Conservation (phyloP, 2,329 filamentous ascomycete genomes). For the Aplosporella prunicola region DNA sequence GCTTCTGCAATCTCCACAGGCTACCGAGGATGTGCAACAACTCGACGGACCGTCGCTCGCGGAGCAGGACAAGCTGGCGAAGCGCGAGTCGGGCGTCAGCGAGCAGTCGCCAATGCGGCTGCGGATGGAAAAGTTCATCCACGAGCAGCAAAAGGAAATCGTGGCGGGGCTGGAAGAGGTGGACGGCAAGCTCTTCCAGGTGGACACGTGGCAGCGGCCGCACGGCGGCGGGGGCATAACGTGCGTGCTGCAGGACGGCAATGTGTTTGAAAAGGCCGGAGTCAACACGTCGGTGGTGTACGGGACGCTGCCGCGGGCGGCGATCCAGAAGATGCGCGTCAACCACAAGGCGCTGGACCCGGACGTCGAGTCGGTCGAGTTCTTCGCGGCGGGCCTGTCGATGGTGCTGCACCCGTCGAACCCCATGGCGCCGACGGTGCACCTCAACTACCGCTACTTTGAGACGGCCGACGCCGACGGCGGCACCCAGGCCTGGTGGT, state of each 20-base stretch:
- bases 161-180: conserved; percentile 72
- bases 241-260: conserved; percentile 89
- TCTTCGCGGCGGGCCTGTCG: conserved; percentile 90
- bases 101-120: conserved; percentile 87
- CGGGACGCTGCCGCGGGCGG: conserved; percentile 74
- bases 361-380: conserved; percentile 73
- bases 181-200: conserved; percentile 71
- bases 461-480: conserved; percentile 84
- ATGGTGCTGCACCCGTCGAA: conserved; percentile 90
- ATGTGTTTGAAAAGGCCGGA: conserved; percentile 95
- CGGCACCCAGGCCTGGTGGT: conserved; percentile 88
- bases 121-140: conserved; percentile 95
- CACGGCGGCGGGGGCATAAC: conserved; percentile 89
- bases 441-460: conserved; percentile 98
- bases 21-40: conserved; percentile 29
- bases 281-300: conserved; percentile 95
- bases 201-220: conserved; percentile 79
- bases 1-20: conserved; percentile 2
- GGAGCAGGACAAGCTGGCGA: conserved; percentile 72
- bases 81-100: conserved; percentile 66
- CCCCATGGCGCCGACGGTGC: conserved; percentile 94
- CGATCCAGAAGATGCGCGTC: conserved; percentile 82
- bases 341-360: conserved; percentile 83
- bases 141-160: conserved; percentile 82
- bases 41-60: conserved; percentile 63